Percentiles rank a stretch among this genome's conserved stretches.
phyloP scores from a whole-genome alignment of 352 stramenopile species.

The Discostella stelligera region DNA sequence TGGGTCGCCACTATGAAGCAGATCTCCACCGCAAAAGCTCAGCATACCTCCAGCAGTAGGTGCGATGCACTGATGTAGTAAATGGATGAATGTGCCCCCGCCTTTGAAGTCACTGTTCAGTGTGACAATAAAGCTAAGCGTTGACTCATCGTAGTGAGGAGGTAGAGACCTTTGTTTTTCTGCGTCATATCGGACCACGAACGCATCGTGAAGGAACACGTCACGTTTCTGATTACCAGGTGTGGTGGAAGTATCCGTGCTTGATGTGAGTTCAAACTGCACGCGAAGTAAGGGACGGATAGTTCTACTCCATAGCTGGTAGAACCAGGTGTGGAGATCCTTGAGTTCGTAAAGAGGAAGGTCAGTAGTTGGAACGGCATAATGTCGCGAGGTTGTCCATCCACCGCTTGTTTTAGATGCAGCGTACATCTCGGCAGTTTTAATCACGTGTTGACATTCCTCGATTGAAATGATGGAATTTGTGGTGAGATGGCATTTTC shows the following conservation, averaged over 20 bases:
- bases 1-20: conserved; percentile 57
- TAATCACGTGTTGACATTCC: conserved; percentile 63
- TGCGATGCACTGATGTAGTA: conserved; percentile 19
- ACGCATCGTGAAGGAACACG: conserved; percentile 80
- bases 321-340: conserved; percentile 67
- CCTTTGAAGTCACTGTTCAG: conserved; percentile 75
- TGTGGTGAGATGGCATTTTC: conserved; percentile 44
- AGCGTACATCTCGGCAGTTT: conserved; percentile 50
- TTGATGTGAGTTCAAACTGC: conserved; percentile 49
- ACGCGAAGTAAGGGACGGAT: conserved; percentile 56
- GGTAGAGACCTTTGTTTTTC: conserved; percentile 61
- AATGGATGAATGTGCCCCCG: conserved; percentile 67
- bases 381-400: conserved; percentile 77
- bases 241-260: neutral
- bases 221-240: conserved; percentile 2
- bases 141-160: conserved; percentile 78
- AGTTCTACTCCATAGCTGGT: conserved; percentile 38
- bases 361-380: conserved; percentile 80
- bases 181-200: conserved; percentile 78
- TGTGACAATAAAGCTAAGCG: conserved; percentile 73
- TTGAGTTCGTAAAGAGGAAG: conserved; percentile 71
- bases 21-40: conserved; percentile 46
- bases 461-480: conserved; percentile 24
- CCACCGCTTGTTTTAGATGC: conserved; percentile 14
- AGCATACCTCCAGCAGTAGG: conserved; percentile 36